Evolutionary conservation across 1,284 basidiomycete species (phyloP), one percentile per base, ranked within the genome.

Genomic region (Leccinum fallax): DNA sequence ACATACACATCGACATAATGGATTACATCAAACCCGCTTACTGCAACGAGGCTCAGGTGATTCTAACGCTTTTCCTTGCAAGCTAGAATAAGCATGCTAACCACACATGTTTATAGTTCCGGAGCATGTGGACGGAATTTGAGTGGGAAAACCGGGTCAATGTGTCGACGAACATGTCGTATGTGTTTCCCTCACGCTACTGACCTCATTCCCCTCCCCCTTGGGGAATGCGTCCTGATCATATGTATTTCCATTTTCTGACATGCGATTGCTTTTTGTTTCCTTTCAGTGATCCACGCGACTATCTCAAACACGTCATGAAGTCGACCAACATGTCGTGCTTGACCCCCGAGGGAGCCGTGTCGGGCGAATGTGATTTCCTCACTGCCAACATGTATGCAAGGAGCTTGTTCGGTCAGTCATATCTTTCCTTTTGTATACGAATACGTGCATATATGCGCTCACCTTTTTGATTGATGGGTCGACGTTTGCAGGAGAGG

Each of bases 1-100:
- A 98, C 78, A 96, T 98, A 63, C 95, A 98, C 78, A 94, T 98
- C 67, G 97, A 99, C 77, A 98, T 99, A 68, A 97, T 99, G 93
- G 97, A 98, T 77, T 99, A 98, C 78, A 99, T 99, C 81, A 95
- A 97, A 76, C 96, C 97, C 0, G 94, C 95, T 4, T 93, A 93
- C 73, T 97, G 95, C 78, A 97, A 91, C 62, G 97, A 99, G 77
- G 89, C 92, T 34, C 93, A 97, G 85, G 94, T 94, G 72, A 63
- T 28, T 19, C 5, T 1, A n/a, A 0, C 36, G 38, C 32, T 19
- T 54, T 8, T 21, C 30, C 6, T 19, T 11, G 26, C 3, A 1
- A n/a, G 54, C 16, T 21, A 10, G 21, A 21, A 21, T 46, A 46
- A 11, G 43, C 13, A 6, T 30, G 30, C 46, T 66, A 36, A 69